Percentiles rank a stretch among this genome's conserved stretches.
Evolutionary conservation across 108 stramenopile species (phyloP).

Genomic region (Epithemia pelagica): DNA sequence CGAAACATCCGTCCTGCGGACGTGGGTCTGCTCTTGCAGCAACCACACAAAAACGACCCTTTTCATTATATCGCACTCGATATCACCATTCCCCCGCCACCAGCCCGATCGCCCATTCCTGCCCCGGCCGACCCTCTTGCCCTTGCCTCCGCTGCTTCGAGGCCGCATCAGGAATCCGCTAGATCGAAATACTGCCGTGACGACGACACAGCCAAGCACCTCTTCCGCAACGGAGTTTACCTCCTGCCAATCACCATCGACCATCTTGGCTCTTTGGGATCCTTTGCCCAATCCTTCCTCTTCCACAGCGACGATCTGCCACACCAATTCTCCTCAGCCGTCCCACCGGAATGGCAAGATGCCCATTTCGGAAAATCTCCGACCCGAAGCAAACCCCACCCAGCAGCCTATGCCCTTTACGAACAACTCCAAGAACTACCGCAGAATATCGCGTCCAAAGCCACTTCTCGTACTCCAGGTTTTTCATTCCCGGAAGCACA

Average conservation of each 20-base stretch:
- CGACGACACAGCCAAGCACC: background rate
- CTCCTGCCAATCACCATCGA: background rate
- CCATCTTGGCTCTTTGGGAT: background rate
- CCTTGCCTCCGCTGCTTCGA: background rate
- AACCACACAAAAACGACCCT: background rate
- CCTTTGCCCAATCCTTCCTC: background rate
- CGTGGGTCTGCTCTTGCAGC: background rate
- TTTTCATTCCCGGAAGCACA: no score
- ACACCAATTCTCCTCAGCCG: no score
- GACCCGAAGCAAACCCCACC: no score
- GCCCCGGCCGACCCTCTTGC: background rate
- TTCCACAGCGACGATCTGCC: no score
- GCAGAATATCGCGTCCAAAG: no score
- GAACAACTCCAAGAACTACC: no score
- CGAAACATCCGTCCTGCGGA: background rate
- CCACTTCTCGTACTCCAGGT: no score
- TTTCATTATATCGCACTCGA: background rate
- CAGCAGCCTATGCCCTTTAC: no score
- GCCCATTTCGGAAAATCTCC: no score
- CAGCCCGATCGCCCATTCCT: background rate
- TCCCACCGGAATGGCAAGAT: no score
- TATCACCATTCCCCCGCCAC: background rate
- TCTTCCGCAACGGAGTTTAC: background rate
- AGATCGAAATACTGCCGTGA: background rate
- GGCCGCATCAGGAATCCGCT: background rate